Evolutionary conservation across 306 rosid species (phyloP).

Genomic region (Cucurbita argyrosperma): DNA sequence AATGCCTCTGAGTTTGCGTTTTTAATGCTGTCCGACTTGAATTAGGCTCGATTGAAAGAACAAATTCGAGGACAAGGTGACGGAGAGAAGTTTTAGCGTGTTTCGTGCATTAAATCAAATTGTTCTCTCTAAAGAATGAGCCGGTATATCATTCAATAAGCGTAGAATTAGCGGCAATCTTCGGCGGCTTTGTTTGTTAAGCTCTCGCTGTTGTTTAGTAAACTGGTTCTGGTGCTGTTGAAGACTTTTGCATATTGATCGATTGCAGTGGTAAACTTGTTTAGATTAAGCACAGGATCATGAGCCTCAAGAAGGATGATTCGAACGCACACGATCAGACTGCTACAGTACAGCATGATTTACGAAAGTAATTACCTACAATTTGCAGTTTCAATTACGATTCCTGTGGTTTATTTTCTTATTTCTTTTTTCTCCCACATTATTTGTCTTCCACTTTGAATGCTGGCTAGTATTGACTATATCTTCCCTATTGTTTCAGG

Average conservation of each 20-base stretch:
- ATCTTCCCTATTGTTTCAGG: conserved; percentile 36
- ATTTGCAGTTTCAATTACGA: neutral
- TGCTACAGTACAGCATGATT: conserved; percentile 25
- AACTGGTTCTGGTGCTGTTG: conserved; percentile 11
- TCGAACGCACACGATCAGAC: conserved; percentile 23
- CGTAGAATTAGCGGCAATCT: neutral
- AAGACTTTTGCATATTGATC: conserved; percentile 10
- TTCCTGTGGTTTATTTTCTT: neutral
- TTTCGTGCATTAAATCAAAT: conserved; percentile 8
- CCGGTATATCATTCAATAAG: neutral
- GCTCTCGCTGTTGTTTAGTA: neutral
- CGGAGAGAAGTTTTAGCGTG: conserved; percentile 8
- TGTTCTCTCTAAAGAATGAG: neutral
- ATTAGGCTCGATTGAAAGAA: neutral
- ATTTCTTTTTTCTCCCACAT: neutral
- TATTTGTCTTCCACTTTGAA: neutral
- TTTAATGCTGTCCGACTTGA: neutral
- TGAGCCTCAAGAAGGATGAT: conserved; percentile 58
- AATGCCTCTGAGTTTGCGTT: conserved; percentile 10
- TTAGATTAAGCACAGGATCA: conserved; percentile 24
- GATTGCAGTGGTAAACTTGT: conserved; percentile 13
- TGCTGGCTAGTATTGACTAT: conserved; percentile 6
- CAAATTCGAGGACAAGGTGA: conserved; percentile 4
- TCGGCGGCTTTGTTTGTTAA: neutral
- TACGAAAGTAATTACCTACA: conserved; percentile 33